Evolutionary conservation across 2,329 filamentous ascomycete genomes (phyloP).

Genomic region (Xylariaceae sp.): DNA sequence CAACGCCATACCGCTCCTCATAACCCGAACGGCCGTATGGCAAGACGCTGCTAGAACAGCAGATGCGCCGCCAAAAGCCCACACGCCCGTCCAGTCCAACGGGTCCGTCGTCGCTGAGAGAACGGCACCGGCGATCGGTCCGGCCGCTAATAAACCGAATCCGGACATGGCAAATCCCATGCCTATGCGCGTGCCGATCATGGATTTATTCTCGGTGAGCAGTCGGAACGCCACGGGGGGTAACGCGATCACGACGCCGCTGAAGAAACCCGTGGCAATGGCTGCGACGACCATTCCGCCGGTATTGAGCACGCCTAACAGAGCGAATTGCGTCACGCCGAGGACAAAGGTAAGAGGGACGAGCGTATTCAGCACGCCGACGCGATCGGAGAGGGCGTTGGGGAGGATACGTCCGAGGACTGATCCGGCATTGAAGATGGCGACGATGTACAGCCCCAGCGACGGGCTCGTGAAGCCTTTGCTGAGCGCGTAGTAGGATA

Average conservation of each 20-base stretch:
- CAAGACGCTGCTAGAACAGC: not conserved
- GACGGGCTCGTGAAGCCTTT: constrained; percentile 25
- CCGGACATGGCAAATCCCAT: constrained; percentile 31
- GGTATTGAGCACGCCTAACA: constrained; percentile 31
- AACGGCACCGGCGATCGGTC: constrained; percentile 33
- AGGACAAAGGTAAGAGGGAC: not conserved
- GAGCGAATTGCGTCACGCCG: constrained; percentile 23
- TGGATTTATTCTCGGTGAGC: constrained; percentile 37
- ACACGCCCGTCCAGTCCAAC: constrained; percentile 24
- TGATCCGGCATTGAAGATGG: constrained; percentile 38
- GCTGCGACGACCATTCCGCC: constrained; percentile 32
- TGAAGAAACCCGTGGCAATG: constrained; percentile 38
- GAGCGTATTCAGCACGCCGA: constrained; percentile 34
- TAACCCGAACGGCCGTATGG: not conserved
- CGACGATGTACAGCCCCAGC: constrained; percentile 38
- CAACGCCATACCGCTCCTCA: not conserved
- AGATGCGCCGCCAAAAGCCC: constrained; percentile 20
- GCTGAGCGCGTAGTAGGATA: constrained; percentile 33
- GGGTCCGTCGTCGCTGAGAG: constrained; percentile 18
- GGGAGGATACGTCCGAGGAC: constrained; percentile 37
- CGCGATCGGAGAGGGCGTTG: constrained; percentile 34
- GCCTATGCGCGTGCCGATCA: constrained; percentile 40
- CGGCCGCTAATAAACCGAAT: constrained; percentile 31
- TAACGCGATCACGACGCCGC: constrained; percentile 39
- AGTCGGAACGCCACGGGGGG: constrained; percentile 36